These are phyloP conservation scores for Pseudogymnoascus sp. DNA, from an alignment of 2,329 filamentous ascomycete genomes.

Conservation along the genomic window DNA sequence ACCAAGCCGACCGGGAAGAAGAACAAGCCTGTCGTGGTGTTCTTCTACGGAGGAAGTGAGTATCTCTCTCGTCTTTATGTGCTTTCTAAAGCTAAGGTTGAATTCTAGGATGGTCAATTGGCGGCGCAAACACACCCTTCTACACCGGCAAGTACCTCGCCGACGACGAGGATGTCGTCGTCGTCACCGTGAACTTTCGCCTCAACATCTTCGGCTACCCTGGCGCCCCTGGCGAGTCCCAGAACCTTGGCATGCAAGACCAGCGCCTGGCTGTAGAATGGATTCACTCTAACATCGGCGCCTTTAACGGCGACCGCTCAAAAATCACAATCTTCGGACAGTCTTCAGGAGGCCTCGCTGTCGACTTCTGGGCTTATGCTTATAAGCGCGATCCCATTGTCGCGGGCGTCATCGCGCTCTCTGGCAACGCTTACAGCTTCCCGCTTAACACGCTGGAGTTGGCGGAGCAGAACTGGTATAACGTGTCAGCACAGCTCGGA, in stretches of 20 bases:
- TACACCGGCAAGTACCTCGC: conserved; percentile 15
- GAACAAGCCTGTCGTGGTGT: conserved; percentile 1
- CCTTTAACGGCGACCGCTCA: conserved; percentile 43
- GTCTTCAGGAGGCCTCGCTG: conserved; percentile 39
- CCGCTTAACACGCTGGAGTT: conserved; percentile 12
- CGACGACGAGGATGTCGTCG: conserved; percentile 16
- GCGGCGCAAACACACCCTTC: neutral
- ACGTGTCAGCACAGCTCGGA: conserved; percentile 15
- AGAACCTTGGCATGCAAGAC: conserved; percentile 46
- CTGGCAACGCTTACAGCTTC: conserved; percentile 19
- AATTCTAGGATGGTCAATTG: neutral
- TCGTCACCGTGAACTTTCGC: conserved; percentile 20
- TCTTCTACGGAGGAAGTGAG: neutral
- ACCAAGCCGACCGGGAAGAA: neutral
- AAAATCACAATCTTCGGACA: conserved; percentile 47
- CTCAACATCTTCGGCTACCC: conserved; percentile 11
- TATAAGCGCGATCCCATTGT: conserved; percentile 21
- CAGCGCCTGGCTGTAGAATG: conserved; percentile 44
- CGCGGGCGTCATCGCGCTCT: conserved; percentile 21
- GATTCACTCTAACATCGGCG: conserved; percentile 41
- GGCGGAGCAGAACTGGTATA: conserved; percentile 16
- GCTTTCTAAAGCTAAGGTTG: neutral
- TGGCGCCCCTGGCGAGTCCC: neutral
- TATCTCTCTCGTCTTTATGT: neutral
- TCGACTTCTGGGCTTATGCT: conserved; percentile 17